A percentile compares a stretch with the other conserved stretches of the same genome.
Evolutionary conservation across 2,329 filamentous ascomycete genomes (phyloP).

Genomic region (Colletotrichum godetiae): DNA sequence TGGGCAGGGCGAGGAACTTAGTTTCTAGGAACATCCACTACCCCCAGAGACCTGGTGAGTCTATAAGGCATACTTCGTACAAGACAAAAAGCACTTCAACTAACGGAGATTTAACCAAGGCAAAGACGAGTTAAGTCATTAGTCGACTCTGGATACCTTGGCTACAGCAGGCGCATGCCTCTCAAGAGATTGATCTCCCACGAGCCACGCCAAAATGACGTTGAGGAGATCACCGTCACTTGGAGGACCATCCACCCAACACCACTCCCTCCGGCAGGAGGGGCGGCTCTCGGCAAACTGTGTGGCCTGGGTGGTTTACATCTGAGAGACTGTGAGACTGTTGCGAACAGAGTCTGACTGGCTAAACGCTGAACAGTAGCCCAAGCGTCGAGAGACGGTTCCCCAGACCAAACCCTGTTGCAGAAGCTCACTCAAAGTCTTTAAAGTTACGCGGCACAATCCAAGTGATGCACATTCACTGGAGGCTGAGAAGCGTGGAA

Average conservation of each 20-base stretch:
- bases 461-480: background rate
- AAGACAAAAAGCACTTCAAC: background rate
- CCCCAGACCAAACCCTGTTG: background rate
- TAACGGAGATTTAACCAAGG: background rate
- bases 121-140: too few relatives aligned
- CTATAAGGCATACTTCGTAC: too few relatives aligned
- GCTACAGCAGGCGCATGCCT: background rate
- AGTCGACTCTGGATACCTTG: background rate
- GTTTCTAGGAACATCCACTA: too few relatives aligned
- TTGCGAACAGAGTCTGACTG: too few relatives aligned
- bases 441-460: too few relatives aligned
- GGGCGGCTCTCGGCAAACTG: background rate
- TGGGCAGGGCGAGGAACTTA: slow-evolving; percentile 3
- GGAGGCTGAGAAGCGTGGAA: background rate
- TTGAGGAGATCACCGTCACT: background rate
- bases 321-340: background rate
- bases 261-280: background rate
- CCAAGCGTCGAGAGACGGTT: background rate
- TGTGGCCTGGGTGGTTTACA: background rate
- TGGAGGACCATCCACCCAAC: background rate
- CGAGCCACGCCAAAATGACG: background rate
- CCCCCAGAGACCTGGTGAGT: too few relatives aligned
- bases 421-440: background rate
- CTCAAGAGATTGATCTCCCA: background rate
- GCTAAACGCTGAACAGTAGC: background rate